Percentiles rank a stretch among this genome's conserved stretches.
These are phyloP conservation scores for Cryptococcus sp. DNA, from an alignment of 1,284 basidiomycete genomes.

Conservation along the genomic window DNA sequence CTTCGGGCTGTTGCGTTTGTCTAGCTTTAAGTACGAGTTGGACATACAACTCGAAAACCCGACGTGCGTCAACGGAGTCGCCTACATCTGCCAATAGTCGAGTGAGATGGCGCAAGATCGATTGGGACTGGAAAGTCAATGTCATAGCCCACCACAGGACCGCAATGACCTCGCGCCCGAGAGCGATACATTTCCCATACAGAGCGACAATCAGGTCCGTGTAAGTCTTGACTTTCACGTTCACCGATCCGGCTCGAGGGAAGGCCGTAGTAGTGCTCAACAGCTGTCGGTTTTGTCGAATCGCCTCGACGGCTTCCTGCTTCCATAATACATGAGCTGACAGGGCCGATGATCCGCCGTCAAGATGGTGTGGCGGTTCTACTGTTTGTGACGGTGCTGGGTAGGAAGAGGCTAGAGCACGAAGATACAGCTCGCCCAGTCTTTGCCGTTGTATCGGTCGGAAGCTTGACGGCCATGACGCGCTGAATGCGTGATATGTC, in stretches of 20 bases:
- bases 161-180: constrained; percentile 52
- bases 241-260: constrained; percentile 79
- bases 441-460: constrained; percentile 70
- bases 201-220: constrained; percentile 69
- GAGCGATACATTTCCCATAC: constrained; percentile 12
- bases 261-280: constrained; percentile 70
- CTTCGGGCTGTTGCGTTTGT: constrained; percentile 59
- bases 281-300: constrained; percentile 69
- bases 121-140: constrained; percentile 85
- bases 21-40: constrained; percentile 77
- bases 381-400: constrained; percentile 44
- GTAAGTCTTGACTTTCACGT: constrained; percentile 77
- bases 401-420: constrained; percentile 61
- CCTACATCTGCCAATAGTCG: constrained; percentile 68
- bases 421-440: constrained; percentile 68
- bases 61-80: constrained; percentile 67
- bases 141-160: constrained; percentile 88
- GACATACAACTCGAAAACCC: constrained; percentile 77
- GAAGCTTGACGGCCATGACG: constrained; percentile 73
- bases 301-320: constrained; percentile 63
- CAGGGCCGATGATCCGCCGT: constrained; percentile 22
- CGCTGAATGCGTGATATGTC: constrained; percentile 63
- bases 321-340: constrained; percentile 63
- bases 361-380: constrained; percentile 25
- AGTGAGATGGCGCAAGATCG: constrained; percentile 77